Evolutionary conservation across 1,139 yeast species (phyloP), one percentile per base, ranked within the genome.

Genomic region (Meyerozyma smithsonii): DNA sequence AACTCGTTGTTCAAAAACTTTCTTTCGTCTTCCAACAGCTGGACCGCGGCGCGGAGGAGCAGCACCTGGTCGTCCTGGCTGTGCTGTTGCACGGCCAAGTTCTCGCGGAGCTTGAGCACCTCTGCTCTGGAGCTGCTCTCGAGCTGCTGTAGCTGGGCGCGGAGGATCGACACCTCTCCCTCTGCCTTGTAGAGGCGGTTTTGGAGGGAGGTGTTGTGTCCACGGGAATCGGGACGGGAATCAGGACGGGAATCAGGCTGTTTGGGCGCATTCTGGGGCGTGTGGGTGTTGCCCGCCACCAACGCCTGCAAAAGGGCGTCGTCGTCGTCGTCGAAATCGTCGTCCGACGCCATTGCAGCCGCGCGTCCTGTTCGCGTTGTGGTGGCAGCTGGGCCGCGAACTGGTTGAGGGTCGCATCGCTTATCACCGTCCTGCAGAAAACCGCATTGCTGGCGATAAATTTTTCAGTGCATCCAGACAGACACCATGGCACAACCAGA

Each of bases 151-250:
- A 86, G 60, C 50, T 83, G 86, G 15, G 83, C 79, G 42, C 90
- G 65, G 18, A 88, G 66, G 28, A 87, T 81, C 8, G 94, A 81
- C 23, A 84, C 79, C 52, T 88, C 95, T 3, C 96, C 96, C 47
- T 74, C 81, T 0, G 88, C 81, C 30, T 68, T 65, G 44, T 67
- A 68, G 10, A 79, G 48, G 30, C 52, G 36, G 16, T 14, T 14
- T 21, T 11, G 32, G 18, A 11, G 36, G 17, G 24, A n/a, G 16
- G 20, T 5, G 15, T 8, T 23, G 20, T 6, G 32, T 18, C 8
- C 21, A 20, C 32, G 25, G 11, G 16, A 15, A 12, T 3, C 10
- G 4, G 12, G 17, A 4, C 21, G 28, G 8, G 14, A 12, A n/a
- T 12, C 15, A 25, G 16, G 35, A 24, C 18, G 32, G 18, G 16